A percentile compares a stretch with the other conserved stretches of the same genome.
Evolutionary conservation across 129 eudicot genomes (phyloP).

Genomic region (Saposhnikovia divaricata): DNA sequence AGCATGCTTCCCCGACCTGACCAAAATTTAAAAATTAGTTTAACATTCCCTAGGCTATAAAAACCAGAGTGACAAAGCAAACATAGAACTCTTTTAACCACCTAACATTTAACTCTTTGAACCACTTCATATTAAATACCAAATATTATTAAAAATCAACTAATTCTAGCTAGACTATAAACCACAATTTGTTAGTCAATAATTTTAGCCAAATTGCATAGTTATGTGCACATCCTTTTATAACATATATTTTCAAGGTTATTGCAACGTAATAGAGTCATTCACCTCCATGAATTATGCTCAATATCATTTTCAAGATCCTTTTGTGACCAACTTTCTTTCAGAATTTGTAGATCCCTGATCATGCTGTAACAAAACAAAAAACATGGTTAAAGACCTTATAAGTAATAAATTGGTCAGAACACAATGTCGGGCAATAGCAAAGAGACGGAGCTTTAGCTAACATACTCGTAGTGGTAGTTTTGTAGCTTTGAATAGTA

Average conservation of each 20-base stretch:
- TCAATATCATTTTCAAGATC: constrained; percentile 57
- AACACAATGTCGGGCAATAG: background rate
- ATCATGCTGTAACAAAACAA: constrained; percentile 58
- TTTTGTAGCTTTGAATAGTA: constrained; percentile 56
- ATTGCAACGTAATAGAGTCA: background rate
- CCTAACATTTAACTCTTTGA: background rate
- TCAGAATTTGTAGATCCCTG: constrained; percentile 56
- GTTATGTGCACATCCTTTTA: background rate
- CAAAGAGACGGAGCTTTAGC: constrained; percentile 10
- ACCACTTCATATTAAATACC: background rate
- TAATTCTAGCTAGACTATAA: background rate
- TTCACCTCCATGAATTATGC: constrained; percentile 56
- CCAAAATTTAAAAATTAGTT: background rate
- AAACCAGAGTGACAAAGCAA: background rate
- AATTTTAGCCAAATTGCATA: background rate
- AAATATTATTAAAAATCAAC: no score
- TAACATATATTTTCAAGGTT: background rate
- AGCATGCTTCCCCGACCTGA: constrained; percentile 48
- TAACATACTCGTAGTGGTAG: constrained; percentile 68
- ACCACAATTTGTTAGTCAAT: background rate
- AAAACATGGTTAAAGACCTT: background rate
- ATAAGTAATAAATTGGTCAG: constrained; percentile 4
- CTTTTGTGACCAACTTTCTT: constrained; percentile 51
- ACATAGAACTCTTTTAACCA: background rate
- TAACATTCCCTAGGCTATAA: no score